phyloP scores from a whole-genome alignment of 2,329 filamentous ascomycete genomes.

The Chalaropsis thielavioides region DNA sequence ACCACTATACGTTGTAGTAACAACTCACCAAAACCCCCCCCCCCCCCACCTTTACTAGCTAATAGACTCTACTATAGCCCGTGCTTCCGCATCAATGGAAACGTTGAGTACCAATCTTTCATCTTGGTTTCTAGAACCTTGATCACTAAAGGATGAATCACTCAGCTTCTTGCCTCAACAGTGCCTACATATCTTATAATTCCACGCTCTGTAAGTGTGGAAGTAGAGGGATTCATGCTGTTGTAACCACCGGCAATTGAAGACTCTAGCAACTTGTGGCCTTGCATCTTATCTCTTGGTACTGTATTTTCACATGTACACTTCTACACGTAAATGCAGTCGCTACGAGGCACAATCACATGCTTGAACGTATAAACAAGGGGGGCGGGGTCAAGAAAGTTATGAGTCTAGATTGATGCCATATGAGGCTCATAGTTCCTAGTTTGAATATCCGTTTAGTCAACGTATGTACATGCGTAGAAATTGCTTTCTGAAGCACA shows the following conservation, averaged over 20 bases:
- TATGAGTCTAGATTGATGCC: too few relatives aligned
- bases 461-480: too few relatives aligned
- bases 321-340: too few relatives aligned
- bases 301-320: not conserved
- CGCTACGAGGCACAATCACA: too few relatives aligned
- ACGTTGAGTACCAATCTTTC: constrained; percentile 12
- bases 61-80: not conserved
- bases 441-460: too few relatives aligned
- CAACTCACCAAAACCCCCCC: not conserved
- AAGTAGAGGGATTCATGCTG: not conserved
- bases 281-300: not conserved
- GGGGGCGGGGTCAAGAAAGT: too few relatives aligned
- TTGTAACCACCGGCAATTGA: not conserved
- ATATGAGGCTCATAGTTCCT: too few relatives aligned
- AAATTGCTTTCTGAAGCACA: not conserved
- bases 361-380: too few relatives aligned
- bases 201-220: not conserved
- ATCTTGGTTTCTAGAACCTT: not conserved
- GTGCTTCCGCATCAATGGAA: constrained; percentile 5
- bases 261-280: not conserved
- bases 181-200: not conserved
- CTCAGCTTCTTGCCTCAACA: not conserved
- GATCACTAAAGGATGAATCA: not conserved
- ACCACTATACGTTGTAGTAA: not conserved
- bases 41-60: not conserved